These are phyloP conservation scores for Periconia macrospinosa DNA, from an alignment of 2,329 filamentous ascomycete species.

Conservation along the genomic window DNA sequence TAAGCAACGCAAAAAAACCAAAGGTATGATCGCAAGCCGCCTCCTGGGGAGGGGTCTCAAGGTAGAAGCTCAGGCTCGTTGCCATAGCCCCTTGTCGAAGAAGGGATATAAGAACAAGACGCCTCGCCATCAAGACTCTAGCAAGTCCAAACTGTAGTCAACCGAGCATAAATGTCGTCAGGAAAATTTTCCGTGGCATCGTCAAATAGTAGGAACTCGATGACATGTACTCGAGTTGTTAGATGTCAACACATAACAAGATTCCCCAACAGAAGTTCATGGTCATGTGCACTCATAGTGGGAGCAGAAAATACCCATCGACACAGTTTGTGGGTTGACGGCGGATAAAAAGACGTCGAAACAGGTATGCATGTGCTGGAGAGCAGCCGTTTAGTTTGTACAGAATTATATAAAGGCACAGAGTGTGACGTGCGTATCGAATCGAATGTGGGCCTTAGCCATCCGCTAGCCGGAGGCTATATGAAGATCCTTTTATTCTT, in stretches of 20 bases:
- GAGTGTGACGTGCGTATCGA: not conserved
- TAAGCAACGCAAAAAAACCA: no score
- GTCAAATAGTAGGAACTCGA: not conserved
- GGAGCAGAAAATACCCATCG: not conserved
- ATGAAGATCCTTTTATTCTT: constrained; percentile 17
- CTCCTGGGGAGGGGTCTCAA: no score
- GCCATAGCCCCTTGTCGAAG: no score
- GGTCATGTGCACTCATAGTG: not conserved
- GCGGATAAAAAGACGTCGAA: not conserved
- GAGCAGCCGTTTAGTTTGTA: not conserved
- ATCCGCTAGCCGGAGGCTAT: no score
- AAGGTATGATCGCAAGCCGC: no score
- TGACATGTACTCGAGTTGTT: not conserved
- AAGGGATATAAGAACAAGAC: not conserved
- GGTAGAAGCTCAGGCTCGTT: no score
- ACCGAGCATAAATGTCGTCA: no score
- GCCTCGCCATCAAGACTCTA: not conserved
- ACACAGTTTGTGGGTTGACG: not conserved
- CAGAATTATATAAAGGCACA: not conserved
- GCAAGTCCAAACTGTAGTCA: no score
- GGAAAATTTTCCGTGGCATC: not conserved
- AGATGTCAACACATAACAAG: not conserved
- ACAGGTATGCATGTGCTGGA: not conserved
- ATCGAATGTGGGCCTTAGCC: not conserved
- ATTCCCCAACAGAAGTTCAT: not conserved